Evolutionary conservation across 208 protist genomes (phyloP).

Genomic region (Blastocrithidia nonstop): DNA sequence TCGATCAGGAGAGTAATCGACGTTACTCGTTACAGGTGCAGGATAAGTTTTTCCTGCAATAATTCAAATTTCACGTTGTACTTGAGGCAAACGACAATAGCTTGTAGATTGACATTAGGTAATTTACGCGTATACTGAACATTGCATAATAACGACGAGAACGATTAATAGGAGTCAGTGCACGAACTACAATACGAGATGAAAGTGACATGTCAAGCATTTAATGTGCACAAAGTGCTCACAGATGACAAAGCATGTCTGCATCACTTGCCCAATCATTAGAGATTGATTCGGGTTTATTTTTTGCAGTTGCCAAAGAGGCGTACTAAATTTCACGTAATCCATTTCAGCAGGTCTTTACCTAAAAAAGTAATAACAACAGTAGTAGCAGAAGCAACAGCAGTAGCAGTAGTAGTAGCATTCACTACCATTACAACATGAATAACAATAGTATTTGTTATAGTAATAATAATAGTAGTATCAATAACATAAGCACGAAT

Average conservation of each 20-base stretch:
- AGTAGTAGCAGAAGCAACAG: slow-evolving; percentile 3
- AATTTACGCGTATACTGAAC: not conserved
- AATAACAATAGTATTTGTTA: not conserved
- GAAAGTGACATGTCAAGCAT: no score
- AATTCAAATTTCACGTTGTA: not conserved
- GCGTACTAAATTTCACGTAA: not conserved
- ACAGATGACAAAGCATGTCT: no score
- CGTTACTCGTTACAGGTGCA: not conserved
- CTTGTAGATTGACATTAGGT: not conserved
- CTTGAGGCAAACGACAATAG: not conserved
- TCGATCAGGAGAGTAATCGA: not conserved
- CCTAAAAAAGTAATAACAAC: slow-evolving; percentile 5
- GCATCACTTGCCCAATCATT: not conserved
- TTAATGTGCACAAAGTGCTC: no score
- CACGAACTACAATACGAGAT: not conserved
- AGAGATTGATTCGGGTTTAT: not conserved
- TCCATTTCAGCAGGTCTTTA: slow-evolving; percentile 1
- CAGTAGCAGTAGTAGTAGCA: not conserved
- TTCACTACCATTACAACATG: no score
- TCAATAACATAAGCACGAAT: slow-evolving; percentile 1
- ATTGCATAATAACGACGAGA: not conserved
- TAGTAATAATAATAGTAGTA: not conserved
- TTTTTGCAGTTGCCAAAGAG: not conserved
- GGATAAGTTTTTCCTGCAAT: not conserved
- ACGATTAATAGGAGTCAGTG: not conserved